Evolutionary conservation across 2,329 filamentous ascomycete genomes (phyloP).

Genomic region (Lachnellula subtilissima): DNA sequence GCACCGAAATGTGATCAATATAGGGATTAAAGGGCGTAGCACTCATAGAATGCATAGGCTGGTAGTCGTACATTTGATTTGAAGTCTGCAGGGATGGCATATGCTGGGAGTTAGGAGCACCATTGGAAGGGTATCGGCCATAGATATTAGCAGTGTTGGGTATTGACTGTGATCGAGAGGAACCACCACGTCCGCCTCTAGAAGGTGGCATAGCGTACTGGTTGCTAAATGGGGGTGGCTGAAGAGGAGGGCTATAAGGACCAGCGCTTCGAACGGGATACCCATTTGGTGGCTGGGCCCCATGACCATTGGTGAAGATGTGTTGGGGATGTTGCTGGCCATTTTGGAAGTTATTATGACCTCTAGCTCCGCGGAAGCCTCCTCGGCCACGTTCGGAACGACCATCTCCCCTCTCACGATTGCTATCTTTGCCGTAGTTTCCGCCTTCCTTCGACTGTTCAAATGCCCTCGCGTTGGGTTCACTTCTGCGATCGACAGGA

Average conservation of each 20-base stretch:
- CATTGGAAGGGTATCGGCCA: slow-evolving; percentile 36
- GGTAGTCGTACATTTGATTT: slow-evolving; percentile 53
- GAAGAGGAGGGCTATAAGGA: slow-evolving; percentile 35
- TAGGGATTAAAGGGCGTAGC: slow-evolving; percentile 54
- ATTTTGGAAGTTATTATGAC: slow-evolving; percentile 32
- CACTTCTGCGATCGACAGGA: slow-evolving; percentile 28
- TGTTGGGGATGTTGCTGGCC: slow-evolving; percentile 29
- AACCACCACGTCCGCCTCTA: slow-evolving; percentile 45
- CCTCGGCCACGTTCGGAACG: slow-evolving; percentile 41
- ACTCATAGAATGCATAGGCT: slow-evolving; percentile 50
- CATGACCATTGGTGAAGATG: slow-evolving; percentile 38
- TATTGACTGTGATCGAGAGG: slow-evolving; percentile 56
- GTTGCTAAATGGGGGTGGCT: slow-evolving; percentile 31
- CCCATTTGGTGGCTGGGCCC: slow-evolving; percentile 24
- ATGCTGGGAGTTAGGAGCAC: slow-evolving; percentile 30
- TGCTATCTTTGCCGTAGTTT: slow-evolving; percentile 22
- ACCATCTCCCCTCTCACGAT: slow-evolving; percentile 34
- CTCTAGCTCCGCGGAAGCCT: slow-evolving; percentile 40
- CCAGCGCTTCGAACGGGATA: slow-evolving; percentile 25
- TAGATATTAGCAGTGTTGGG: slow-evolving; percentile 47
- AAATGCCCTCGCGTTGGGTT: slow-evolving; percentile 23
- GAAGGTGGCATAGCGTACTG: slow-evolving; percentile 29
- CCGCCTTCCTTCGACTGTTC: slow-evolving; percentile 29
- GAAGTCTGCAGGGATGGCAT: slow-evolving; percentile 43
- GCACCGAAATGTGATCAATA: slow-evolving; percentile 49